Evolutionary conservation across 345 rosid species (phyloP), one percentile per base, ranked within the genome.

Genomic region (Lenwebbia sp.): DNA sequence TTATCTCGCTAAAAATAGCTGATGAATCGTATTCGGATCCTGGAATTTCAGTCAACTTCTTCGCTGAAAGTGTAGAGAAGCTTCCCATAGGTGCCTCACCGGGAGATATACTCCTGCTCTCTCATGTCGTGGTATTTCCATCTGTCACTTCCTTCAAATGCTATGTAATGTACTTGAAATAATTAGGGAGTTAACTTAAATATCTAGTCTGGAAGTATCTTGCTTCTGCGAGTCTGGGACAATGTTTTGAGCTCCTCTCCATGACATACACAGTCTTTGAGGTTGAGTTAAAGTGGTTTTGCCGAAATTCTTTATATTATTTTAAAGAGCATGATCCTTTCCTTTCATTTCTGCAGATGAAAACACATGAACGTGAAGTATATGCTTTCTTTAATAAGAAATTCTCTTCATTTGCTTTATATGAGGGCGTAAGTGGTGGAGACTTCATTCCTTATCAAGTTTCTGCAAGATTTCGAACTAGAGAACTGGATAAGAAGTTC

Each of bases 321-420:
- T 33, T 23, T 11, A 47, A 85, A 75, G 52, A 51, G 22, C 26
- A 65, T 0, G 23, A 13, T 83, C 83, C 85, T 50, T 30, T 54
- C 54, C 83, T 23, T 84, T 21, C 44, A 50, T 81, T 12, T 85
- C 44, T 33, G 90, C 95, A 94, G 97, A 92, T 94, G 85, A 93
- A 89, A 86, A 62, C 49, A 23, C 90, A 90, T 85, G 83, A 89
- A 22, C 84, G 85, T 7, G 92, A 86, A 85, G 92, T 91, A 22
- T 90, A 89, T 93, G 96, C 95, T 74, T 87, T 92, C 41, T 95
- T 88, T 92, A 88, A 92, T 89, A 92, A 92, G 89, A 83, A 82
- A 85, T 84, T 86, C 75, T 92, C 99, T 84, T 89, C 96, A n/a
- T 97, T 94, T 92, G 95, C 95, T 44, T 75, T 96, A 74, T 97